Conservation (phyloP, 345 rosid species). For the Eucalyptus guilfoylei region DNA sequence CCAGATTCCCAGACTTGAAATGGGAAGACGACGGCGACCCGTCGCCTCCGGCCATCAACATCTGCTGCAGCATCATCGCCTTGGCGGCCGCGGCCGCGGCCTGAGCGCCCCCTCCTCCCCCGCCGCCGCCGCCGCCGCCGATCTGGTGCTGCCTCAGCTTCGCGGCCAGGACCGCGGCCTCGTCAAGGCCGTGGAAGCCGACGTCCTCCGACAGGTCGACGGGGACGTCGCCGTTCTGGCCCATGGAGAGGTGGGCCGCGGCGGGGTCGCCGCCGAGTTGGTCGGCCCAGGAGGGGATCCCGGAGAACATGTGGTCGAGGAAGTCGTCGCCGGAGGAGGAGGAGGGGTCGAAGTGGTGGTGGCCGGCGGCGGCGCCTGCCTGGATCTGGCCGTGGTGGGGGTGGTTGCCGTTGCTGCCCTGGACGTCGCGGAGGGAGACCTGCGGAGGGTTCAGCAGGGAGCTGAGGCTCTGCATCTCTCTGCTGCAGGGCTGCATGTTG, state of each 20-base stretch:
- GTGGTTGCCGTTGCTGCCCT: neutral
- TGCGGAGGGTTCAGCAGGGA: neutral
- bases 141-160: conserved; percentile 39
- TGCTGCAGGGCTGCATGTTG: conserved; percentile 25
- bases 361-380: neutral
- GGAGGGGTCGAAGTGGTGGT: conserved; percentile 12
- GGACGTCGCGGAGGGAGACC: neutral
- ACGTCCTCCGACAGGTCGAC: conserved; percentile 10
- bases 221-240: conserved; percentile 13
- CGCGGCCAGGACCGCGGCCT: conserved; percentile 17
- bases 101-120: neutral
- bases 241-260: conserved; percentile 19
- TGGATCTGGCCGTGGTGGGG: neutral
- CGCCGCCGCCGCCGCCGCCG: conserved; percentile 15
- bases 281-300: conserved; percentile 29
- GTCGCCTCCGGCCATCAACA: conserved; percentile 38
- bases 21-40: conserved; percentile 6
- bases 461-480: conserved; percentile 31
- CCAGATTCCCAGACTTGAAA: conserved; percentile 16
- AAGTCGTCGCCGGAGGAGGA: conserved; percentile 48
- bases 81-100: conserved; percentile 10
- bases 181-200: conserved; percentile 28
- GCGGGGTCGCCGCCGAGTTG: neutral
- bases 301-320: conserved; percentile 73
- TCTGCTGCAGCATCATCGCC: conserved; percentile 38